A percentile compares a stretch with the other conserved stretches of the same genome.
Conservation (phyloP, 352 stramenopile genomes). For the Phytophthora idaei region DNA sequence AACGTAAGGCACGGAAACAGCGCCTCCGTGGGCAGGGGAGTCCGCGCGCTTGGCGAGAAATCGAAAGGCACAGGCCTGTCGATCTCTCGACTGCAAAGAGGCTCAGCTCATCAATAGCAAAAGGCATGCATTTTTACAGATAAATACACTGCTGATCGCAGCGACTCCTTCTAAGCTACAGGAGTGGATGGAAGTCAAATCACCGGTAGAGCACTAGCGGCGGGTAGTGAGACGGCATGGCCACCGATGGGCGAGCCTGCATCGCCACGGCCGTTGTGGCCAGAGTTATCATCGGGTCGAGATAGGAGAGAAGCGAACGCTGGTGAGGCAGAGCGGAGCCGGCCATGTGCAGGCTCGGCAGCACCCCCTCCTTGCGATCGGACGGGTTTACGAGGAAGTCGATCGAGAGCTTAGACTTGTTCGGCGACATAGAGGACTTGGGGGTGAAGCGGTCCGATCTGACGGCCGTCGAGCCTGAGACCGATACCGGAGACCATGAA, state of each 20-base stretch:
- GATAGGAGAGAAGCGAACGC: conserved; percentile 37
- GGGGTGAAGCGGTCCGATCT: conserved; percentile 1
- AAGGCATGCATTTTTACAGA: conserved; percentile 15
- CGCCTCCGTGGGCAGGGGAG: background rate
- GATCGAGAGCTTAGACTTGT: conserved; percentile 51
- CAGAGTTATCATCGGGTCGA: conserved; percentile 32
- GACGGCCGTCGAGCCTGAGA: background rate
- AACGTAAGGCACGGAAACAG: conserved; percentile 24
- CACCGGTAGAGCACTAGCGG: conserved; percentile 38
- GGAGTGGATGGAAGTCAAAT: background rate
- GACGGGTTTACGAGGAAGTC: conserved; percentile 58
- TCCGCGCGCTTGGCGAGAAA: background rate
- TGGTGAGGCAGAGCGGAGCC: conserved; percentile 21
- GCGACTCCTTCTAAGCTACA: conserved; percentile 2
- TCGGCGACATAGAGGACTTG: conserved; percentile 24
- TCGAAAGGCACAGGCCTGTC: background rate
- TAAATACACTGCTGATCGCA: conserved; percentile 30
- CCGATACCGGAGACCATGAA: conserved; percentile 30
- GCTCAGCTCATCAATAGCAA: conserved; percentile 19
- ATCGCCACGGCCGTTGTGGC: conserved; percentile 17
- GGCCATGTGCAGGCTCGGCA: conserved; percentile 14
- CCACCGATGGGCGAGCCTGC: conserved; percentile 8
- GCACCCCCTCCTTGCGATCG: conserved; percentile 1
- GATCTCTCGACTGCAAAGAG: background rate
- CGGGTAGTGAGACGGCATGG: conserved; percentile 17